phyloP scores from a whole-genome alignment of 495 filamentous ascomycete species.

The Aspergillus ellipticus region DNA sequence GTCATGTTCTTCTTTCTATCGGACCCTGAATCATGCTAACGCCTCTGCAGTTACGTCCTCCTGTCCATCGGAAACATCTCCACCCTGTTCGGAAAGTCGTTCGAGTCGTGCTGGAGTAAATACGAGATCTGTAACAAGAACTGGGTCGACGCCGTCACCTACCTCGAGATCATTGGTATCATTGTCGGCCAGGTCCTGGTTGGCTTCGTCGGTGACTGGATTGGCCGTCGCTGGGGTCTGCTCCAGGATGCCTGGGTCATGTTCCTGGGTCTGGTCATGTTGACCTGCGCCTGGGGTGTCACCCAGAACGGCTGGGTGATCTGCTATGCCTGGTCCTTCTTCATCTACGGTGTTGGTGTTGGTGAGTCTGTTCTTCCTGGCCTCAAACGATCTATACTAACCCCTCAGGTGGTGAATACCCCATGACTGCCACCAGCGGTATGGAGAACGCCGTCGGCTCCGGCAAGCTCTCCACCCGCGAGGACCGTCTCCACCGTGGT shows the following conservation, averaged over 20 bases:
- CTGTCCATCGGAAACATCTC: constrained; percentile 5
- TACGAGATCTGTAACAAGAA: neutral
- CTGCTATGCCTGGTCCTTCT: constrained; percentile 85
- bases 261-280: constrained; percentile 82
- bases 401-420: constrained; percentile 68
- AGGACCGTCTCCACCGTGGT: constrained; percentile 88
- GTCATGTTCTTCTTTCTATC: neutral
- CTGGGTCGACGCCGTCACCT: neutral
- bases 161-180: constrained; percentile 1
- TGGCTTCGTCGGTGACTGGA: constrained; percentile 37
- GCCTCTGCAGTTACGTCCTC: neutral
- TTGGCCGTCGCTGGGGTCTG: constrained; percentile 85
- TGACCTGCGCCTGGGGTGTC: constrained; percentile 79
- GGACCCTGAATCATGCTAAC: neutral
- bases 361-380: constrained; percentile 39
- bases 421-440: constrained; percentile 93
- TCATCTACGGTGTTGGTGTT: constrained; percentile 88
- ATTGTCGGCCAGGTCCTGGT: neutral
- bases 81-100: neutral
- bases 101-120: neutral
- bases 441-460: constrained; percentile 88
- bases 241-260: constrained; percentile 93
- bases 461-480: constrained; percentile 79
- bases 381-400: constrained; percentile 10
- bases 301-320: constrained; percentile 87